Conservation (phyloP, 352 stramenopile genomes). For the Phytopythium vexans region DNA sequence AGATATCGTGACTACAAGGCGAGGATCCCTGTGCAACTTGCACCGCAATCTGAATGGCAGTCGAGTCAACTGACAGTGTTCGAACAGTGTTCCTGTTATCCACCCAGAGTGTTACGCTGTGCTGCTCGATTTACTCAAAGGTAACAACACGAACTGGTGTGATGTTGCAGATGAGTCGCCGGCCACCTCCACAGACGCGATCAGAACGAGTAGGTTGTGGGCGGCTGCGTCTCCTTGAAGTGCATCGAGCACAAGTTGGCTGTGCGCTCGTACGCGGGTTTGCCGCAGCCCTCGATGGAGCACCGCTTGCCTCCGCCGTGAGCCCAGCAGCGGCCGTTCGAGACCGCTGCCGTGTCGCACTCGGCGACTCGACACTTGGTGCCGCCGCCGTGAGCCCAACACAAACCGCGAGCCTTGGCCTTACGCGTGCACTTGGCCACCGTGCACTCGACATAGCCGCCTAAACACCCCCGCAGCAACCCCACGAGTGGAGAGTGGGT, state of each 20-base stretch:
- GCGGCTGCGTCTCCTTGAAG: neutral
- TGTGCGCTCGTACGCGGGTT: constrained; percentile 54
- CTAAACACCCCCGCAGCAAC: neutral
- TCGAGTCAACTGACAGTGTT: too few relatives aligned
- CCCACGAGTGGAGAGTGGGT: neutral
- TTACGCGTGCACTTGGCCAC: constrained; percentile 64
- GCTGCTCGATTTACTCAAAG: too few relatives aligned
- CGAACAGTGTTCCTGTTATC: too few relatives aligned
- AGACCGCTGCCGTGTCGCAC: constrained; percentile 54
- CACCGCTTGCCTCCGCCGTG: constrained; percentile 37
- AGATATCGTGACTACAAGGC: too few relatives aligned
- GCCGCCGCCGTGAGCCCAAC: neutral
- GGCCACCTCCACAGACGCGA: too few relatives aligned
- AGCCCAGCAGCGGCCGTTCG: constrained; percentile 43
- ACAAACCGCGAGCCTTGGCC: constrained; percentile 44
- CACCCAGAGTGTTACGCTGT: too few relatives aligned
- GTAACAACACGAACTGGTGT: too few relatives aligned
- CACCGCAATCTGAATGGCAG: too few relatives aligned
- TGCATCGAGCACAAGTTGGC: constrained; percentile 35
- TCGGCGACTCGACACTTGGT: constrained; percentile 8
- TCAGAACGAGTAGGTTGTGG: too few relatives aligned
- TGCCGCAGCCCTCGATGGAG: constrained; percentile 23
- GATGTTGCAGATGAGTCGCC: too few relatives aligned
- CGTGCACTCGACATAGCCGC: constrained; percentile 72
- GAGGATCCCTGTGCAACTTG: too few relatives aligned